These are phyloP conservation scores for Strobilomyces echinocephalus DNA, from an alignment of 768 basidiomycete species.

Conservation along the genomic window DNA sequence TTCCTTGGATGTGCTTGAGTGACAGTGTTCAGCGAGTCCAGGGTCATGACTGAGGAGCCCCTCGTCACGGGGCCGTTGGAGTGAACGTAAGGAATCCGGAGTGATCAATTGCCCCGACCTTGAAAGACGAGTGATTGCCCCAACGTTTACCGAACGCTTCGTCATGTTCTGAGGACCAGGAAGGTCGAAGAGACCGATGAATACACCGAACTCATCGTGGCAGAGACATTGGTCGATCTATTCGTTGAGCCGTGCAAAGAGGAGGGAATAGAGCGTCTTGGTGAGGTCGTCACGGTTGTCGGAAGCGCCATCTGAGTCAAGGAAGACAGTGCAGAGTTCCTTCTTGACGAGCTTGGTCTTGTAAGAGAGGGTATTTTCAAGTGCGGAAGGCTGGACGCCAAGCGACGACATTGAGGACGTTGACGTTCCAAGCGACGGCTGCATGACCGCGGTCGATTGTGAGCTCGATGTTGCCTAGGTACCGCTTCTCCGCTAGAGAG, in stretches of 20 bases:
- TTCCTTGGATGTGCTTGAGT: conserved; percentile 89
- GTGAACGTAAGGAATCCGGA: conserved; percentile 81
- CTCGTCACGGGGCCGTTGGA: conserved; percentile 90
- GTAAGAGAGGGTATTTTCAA: conserved; percentile 84
- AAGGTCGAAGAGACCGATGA: conserved; percentile 91
- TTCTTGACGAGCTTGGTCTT: conserved; percentile 91
- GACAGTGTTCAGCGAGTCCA: conserved; percentile 87
- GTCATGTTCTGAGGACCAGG: conserved; percentile 91
- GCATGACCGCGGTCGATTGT: conserved; percentile 75
- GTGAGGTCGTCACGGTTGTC: conserved; percentile 94
- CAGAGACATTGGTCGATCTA: conserved; percentile 94
- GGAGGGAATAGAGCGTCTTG: conserved; percentile 86
- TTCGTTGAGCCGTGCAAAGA: conserved; percentile 96
- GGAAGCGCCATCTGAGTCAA: conserved; percentile 90
- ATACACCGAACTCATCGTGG: conserved; percentile 86
- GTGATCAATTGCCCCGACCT: conserved; percentile 68
- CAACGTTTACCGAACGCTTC: conserved; percentile 93
- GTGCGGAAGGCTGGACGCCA: conserved; percentile 65
- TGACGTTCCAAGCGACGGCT: conserved; percentile 84
- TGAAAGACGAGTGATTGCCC: conserved; percentile 92
- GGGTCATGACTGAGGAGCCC: conserved; percentile 84
- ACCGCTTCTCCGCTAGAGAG: no score
- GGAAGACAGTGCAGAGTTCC: conserved; percentile 94
- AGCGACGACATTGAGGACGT: conserved; percentile 80
- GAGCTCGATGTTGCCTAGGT: conserved; percentile 95